Percentiles rank a stretch among this genome's conserved stretches.
phyloP scores from a whole-genome alignment of 805 yeast genomes.

The Candida chauliodis region DNA sequence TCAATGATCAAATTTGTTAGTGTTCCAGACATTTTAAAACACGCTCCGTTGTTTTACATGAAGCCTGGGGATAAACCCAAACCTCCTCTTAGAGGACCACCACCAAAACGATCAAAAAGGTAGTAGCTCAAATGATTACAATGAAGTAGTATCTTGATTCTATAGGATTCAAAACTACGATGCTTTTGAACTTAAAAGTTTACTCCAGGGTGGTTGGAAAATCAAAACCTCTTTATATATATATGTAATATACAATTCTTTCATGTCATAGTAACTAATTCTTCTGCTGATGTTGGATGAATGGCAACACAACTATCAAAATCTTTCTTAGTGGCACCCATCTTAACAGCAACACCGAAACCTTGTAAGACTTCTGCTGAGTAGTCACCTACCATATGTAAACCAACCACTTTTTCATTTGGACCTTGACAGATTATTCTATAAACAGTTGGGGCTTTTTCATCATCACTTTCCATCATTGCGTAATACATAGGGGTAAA shows the following conservation, averaged over 20 bases:
- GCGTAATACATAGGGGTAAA: conserved; percentile 94
- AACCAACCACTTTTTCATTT: conserved; percentile 91
- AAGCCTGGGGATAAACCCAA: conserved; percentile 57
- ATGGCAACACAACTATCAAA: conserved; percentile 96
- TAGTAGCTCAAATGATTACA: too few species aligned
- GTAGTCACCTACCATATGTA: conserved; percentile 88
- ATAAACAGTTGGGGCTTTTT: conserved; percentile 84
- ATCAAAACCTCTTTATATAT: too few species aligned
- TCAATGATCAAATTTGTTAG: conserved; percentile 81
- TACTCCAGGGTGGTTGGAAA: too few species aligned
- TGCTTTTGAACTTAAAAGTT: too few species aligned
- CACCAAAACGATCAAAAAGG: conserved; percentile 27
- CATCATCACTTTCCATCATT: conserved; percentile 57
- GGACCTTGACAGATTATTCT: conserved; percentile 74
- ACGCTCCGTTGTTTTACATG: conserved; percentile 85
- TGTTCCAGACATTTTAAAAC: conserved; percentile 81
- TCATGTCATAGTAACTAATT: conserved; percentile 75
- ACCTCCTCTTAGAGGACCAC: conserved; percentile 68
- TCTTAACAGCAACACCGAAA: conserved; percentile 95
- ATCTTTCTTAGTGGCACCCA: conserved; percentile 98
- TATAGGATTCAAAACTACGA: too few species aligned
- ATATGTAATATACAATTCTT: neutral
- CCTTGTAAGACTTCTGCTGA: conserved; percentile 96
- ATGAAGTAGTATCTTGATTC: too few species aligned
- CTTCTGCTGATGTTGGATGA: conserved; percentile 98